Evolutionary conservation across 2,329 filamentous ascomycete species (phyloP).

Genomic region (Sporothrix protearum): DNA sequence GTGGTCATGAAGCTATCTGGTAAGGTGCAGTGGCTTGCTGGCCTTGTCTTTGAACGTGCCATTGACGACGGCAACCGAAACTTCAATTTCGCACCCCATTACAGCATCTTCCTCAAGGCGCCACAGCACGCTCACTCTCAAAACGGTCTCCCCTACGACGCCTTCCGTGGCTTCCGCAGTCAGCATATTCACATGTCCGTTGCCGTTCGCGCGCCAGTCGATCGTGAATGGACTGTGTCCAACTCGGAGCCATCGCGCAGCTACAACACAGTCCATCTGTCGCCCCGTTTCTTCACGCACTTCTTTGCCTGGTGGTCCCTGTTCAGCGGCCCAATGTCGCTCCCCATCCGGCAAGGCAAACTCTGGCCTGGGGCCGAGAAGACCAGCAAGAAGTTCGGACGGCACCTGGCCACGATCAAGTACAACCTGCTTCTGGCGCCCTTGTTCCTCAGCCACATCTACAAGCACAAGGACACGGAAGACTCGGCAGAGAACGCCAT

Average conservation of each 20-base stretch:
- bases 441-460: slow-evolving; percentile 91
- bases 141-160: slow-evolving; percentile 67
- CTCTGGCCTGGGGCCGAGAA: slow-evolving; percentile 92
- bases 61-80: slow-evolving; percentile 67
- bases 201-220: slow-evolving; percentile 79
- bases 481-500: slow-evolving; percentile 73
- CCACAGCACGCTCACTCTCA: slow-evolving; percentile 66
- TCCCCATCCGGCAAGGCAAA: slow-evolving; percentile 87
- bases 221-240: slow-evolving; percentile 78
- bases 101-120: slow-evolving; percentile 81
- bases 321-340: slow-evolving; percentile 89
- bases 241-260: slow-evolving; percentile 75
- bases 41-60: slow-evolving; percentile 87
- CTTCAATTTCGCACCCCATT: slow-evolving; percentile 89
- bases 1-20: slow-evolving; percentile 98
- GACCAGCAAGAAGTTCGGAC: slow-evolving; percentile 96
- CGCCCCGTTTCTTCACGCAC: slow-evolving; percentile 94
- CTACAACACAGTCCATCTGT: slow-evolving; percentile 95
- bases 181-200: slow-evolving; percentile 95
- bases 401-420: slow-evolving; percentile 97
- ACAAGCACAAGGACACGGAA: slow-evolving; percentile 95
- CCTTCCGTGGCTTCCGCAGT: slow-evolving; percentile 94
- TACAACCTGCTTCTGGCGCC: slow-evolving; percentile 91
- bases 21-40: slow-evolving; percentile 88
- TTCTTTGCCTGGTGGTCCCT: slow-evolving; percentile 98